Conservation (phyloP, 2,329 filamentous ascomycete species). For the Phialocephala sp. region DNA sequence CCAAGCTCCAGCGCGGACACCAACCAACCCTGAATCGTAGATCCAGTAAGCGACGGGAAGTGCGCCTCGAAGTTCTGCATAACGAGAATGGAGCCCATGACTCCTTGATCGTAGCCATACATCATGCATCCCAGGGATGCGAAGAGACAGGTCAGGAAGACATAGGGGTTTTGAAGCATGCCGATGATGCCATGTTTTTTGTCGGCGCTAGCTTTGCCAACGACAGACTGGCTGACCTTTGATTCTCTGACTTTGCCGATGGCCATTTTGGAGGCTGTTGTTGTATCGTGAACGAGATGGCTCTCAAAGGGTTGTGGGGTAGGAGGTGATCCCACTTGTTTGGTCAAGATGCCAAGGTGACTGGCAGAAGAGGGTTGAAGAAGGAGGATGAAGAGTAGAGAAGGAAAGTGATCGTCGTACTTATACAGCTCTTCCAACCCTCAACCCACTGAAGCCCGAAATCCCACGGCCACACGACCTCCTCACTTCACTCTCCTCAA, state of each 20-base stretch:
- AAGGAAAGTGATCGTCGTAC: neutral
- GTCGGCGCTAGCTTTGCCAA: conserved; percentile 46
- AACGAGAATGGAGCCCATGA: conserved; percentile 45
- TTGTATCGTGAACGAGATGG: neutral
- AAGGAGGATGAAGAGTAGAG: neutral
- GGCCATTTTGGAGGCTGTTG: neutral
- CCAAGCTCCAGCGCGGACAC: conserved; percentile 45
- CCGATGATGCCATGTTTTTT: conserved; percentile 47
- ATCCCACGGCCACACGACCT: neutral
- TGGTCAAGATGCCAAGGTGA: neutral
- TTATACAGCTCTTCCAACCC: neutral
- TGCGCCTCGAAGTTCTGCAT: conserved; percentile 47
- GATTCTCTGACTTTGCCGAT: conserved; percentile 13
- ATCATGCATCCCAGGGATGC: conserved; percentile 40
- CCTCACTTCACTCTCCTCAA: neutral
- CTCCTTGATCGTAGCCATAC: conserved; percentile 46
- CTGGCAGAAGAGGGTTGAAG: neutral
- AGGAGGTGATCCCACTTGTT: neutral
- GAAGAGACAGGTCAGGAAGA: conserved; percentile 46
- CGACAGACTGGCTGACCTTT: conserved; percentile 45
- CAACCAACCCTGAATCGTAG: conserved; percentile 44
- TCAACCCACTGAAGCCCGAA: neutral
- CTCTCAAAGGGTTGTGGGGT: neutral
- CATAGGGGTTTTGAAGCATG: conserved; percentile 49
- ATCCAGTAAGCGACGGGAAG: conserved; percentile 43